phyloP scores from a whole-genome alignment of 176 grass and related monocot genomes.

The Chloris gayana region DNA sequence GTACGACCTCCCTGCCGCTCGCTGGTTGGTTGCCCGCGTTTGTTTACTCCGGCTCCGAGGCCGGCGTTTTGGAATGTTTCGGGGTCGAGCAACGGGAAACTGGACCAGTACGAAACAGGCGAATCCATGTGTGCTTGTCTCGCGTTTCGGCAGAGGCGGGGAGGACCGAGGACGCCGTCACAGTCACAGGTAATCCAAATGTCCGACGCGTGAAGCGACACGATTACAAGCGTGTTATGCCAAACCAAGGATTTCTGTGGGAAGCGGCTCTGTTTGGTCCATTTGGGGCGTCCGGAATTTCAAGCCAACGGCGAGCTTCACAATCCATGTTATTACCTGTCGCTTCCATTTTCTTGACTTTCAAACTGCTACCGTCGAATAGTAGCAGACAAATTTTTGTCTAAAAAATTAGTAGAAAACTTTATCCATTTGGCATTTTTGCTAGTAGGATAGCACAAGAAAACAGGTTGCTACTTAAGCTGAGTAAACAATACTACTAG shows the following conservation, averaged over 20 bases:
- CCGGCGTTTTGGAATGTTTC: constrained; percentile 25
- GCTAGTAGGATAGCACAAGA: too few relatives aligned
- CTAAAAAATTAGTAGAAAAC: too few relatives aligned
- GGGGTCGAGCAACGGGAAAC: neutral
- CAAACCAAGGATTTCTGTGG: neutral
- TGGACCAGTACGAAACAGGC: neutral
- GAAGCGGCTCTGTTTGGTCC: neutral
- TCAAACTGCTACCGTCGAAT: neutral
- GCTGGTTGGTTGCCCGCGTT: constrained; percentile 5
- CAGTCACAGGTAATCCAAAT: neutral
- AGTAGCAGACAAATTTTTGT: neutral
- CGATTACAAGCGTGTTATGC: neutral
- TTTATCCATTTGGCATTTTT: neutral
- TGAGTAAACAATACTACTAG: too few relatives aligned
- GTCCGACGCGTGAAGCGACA: neutral
- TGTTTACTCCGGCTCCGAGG: neutral
- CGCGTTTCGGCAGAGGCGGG: neutral
- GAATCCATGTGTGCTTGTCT: neutral
- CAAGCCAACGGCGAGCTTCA: neutral
- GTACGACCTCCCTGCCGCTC: neutral
- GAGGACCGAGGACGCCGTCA: too few relatives aligned
- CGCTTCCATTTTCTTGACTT: neutral
- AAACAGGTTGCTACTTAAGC: too few relatives aligned
- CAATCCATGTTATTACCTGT: neutral
- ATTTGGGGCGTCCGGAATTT: neutral